Percentiles rank a stretch among this genome's conserved stretches.
Evolutionary conservation across 2,329 filamentous ascomycete genomes (phyloP).

Genomic region (Colletotrichum neosansevieriae): DNA sequence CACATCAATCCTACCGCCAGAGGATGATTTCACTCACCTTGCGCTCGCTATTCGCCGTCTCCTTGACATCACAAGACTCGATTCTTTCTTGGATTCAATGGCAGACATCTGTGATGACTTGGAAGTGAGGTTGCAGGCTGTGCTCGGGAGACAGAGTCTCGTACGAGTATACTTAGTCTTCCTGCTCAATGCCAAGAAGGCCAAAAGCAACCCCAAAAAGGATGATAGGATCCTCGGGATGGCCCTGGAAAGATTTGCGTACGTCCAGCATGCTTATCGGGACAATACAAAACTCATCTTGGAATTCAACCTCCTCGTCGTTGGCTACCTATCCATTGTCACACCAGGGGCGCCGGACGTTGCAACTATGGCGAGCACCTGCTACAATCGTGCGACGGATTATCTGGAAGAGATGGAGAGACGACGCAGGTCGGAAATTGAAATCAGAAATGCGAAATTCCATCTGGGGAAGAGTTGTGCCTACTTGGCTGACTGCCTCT

Average conservation of each 20-base stretch:
- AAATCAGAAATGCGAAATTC: not conserved
- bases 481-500: conserved; percentile 24
- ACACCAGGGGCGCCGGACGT: conserved; percentile 5
- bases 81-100: not conserved
- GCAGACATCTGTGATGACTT: conserved; percentile 18
- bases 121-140: conserved; percentile 1
- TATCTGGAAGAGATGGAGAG: not conserved
- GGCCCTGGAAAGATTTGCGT: not conserved
- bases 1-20: not conserved
- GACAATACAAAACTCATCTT: conserved; percentile 14
- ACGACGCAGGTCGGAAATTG: not conserved
- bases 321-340: conserved; percentile 13
- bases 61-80: not conserved
- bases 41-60: not conserved
- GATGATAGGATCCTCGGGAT: conserved; percentile 11
- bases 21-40: conserved; percentile 12
- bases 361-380: conserved; percentile 17
- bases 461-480: conserved; percentile 20
- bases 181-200: conserved; percentile 23
- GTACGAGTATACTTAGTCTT: conserved; percentile 20
- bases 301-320: conserved; percentile 20
- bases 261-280: conserved; percentile 2
- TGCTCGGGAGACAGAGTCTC: conserved; percentile 12
- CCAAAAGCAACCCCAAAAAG: conserved; percentile 1
- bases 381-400: not conserved